phyloP scores from a whole-genome alignment of 2,329 filamentous ascomycete species.

The Blumeria graminis region DNA sequence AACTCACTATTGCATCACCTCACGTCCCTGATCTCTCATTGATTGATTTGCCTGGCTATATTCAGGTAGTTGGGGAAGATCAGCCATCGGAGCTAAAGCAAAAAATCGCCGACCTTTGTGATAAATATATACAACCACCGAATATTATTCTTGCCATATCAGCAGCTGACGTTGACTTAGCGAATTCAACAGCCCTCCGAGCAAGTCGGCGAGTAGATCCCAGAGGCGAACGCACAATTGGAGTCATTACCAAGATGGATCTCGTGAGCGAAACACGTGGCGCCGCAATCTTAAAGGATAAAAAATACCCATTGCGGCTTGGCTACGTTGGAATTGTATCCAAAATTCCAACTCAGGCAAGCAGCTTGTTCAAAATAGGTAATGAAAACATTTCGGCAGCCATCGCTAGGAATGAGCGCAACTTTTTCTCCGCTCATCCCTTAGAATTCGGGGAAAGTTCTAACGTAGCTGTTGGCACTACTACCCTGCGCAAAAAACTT shows the following conservation, averaged over 20 bases:
- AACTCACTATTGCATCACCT: constrained; percentile 83
- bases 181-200: constrained; percentile 79
- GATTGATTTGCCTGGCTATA: constrained; percentile 92
- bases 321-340: constrained; percentile 93
- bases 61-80: constrained; percentile 78
- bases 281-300: constrained; percentile 55
- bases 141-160: constrained; percentile 96
- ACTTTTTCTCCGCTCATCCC: constrained; percentile 68
- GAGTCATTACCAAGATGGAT: constrained; percentile 99
- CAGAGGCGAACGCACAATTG: constrained; percentile 83
- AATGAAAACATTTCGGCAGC: constrained; percentile 54
- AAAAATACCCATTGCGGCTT: constrained; percentile 81
- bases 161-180: constrained; percentile 86
- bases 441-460: constrained; percentile 52
- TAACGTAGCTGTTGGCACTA: constrained; percentile 57
- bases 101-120: constrained; percentile 86
- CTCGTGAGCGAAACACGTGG: constrained; percentile 69
- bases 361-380: constrained; percentile 62
- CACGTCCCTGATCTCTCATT: constrained; percentile 87
- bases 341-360: constrained; percentile 36
- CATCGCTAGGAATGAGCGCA: constrained; percentile 69
- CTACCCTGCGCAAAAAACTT: constrained; percentile 73
- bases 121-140: constrained; percentile 91
- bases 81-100: constrained; percentile 82
- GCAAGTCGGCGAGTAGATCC: constrained; percentile 84